Percentiles rank a stretch among this genome's conserved stretches.
phyloP scores from a whole-genome alignment of 306 rosid species.

The Medicago truncatula region MtrunA17r5.0-ANR NC_053049.1:43516501-43517000 shows the following conservation, averaged over 20 bases:
- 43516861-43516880: too few species aligned
- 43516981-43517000: too few species aligned
- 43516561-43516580: too few species aligned
- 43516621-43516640: conserved; percentile 1
- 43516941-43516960: not conserved
- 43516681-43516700: conserved; percentile 48
- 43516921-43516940: not conserved
- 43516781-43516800: too few species aligned
- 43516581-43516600: too few species aligned
- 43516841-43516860: not conserved
- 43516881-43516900: not conserved
- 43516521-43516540: conserved; percentile 8
- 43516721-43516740: conserved; percentile 15
- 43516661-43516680: conserved; percentile 47
- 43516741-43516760: not conserved
- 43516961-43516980: too few species aligned
- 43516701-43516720: conserved; percentile 38
- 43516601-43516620: not conserved
- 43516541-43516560: not conserved
- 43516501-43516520: not conserved
- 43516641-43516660: conserved; percentile 23
- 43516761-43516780: too few species aligned
- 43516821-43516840: too few species aligned
- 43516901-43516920: not conserved
- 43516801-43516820: too few species aligned